These are phyloP conservation scores for Diaporthe vaccinii DNA, from an alignment of 2,329 filamentous ascomycete species.

Conservation along the genomic window DNA sequence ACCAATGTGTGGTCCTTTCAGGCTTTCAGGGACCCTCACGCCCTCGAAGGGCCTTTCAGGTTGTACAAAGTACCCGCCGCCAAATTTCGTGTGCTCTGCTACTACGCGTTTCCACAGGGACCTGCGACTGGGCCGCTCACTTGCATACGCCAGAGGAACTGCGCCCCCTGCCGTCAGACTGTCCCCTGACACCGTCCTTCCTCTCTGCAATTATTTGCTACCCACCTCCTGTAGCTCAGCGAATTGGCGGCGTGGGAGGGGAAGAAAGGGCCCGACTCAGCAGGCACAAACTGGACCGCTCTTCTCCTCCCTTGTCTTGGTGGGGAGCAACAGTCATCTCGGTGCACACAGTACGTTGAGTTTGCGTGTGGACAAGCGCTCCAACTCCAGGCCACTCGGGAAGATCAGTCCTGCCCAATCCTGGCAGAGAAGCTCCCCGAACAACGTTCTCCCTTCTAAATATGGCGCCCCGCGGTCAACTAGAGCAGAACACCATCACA, in stretches of 20 bases:
- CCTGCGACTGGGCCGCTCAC: conserved; percentile 33
- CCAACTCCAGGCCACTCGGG: conserved; percentile 19
- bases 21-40: conserved; percentile 21
- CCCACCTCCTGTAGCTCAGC: conserved; percentile 33
- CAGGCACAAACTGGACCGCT: conserved; percentile 21
- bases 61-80: conserved; percentile 29
- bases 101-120: conserved; percentile 2
- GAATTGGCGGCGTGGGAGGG: conserved; percentile 26
- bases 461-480: conserved; percentile 22
- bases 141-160: conserved; percentile 37
- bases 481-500: conserved; percentile 27
- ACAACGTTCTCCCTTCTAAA: conserved; percentile 27
- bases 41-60: conserved; percentile 21
- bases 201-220: conserved; percentile 28
- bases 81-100: conserved; percentile 15
- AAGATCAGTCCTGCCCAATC: conserved; percentile 9
- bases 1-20: conserved; percentile 23
- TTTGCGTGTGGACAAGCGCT: conserved; percentile 24
- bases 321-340: conserved; percentile 20
- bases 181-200: conserved; percentile 35
- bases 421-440: conserved; percentile 15
- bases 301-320: background rate
- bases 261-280: conserved; percentile 19
- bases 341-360: conserved; percentile 33
- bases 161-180: conserved; percentile 40